Evolutionary conservation across 1,284 basidiomycete species (phyloP).

Genomic region (Heterobasidion occidentale): DNA sequence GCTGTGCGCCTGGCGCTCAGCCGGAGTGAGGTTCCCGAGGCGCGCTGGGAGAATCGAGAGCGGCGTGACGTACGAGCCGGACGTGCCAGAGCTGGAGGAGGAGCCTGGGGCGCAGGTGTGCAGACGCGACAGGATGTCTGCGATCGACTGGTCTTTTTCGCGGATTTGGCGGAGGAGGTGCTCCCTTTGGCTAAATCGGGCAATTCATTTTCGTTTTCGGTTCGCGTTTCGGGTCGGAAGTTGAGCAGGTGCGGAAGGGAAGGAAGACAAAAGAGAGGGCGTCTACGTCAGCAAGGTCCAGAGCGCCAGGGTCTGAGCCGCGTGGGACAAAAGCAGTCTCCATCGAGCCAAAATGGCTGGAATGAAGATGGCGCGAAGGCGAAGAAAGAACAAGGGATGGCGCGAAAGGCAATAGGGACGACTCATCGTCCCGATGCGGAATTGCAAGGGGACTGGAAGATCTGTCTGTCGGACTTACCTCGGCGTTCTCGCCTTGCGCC

Average conservation of each 20-base stretch:
- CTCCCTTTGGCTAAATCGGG: slow-evolving; percentile 17
- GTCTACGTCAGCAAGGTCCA: background rate
- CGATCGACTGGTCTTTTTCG: slow-evolving; percentile 26
- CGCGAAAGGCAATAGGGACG: no score
- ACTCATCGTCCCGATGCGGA: no score
- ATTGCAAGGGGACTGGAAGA: background rate
- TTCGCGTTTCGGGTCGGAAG: no score
- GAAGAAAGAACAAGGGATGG: background rate
- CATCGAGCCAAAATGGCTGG: background rate
- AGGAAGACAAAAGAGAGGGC: background rate
- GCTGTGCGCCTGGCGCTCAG: slow-evolving; percentile 19
- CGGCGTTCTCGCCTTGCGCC: slow-evolving; percentile 26
- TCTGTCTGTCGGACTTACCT: slow-evolving; percentile 16
- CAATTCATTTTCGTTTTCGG: no score
- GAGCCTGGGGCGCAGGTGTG: slow-evolving; percentile 19
- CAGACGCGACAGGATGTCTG: slow-evolving; percentile 19
- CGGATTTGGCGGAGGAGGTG: slow-evolving; percentile 23
- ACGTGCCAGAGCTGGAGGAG: no score
- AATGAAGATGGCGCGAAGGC: background rate
- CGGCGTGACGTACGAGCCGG: slow-evolving; percentile 12
- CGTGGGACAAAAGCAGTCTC: background rate
- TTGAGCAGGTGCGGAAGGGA: no score
- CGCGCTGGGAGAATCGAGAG: slow-evolving; percentile 20
- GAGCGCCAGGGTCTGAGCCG: background rate
- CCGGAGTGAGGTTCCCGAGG: slow-evolving; percentile 13